A percentile compares a stretch with the other conserved stretches of the same genome.
These are phyloP conservation scores for Paratinospora sagittata DNA, from an alignment of 164 flowering plant species.

Conservation along the genomic window DNA sequence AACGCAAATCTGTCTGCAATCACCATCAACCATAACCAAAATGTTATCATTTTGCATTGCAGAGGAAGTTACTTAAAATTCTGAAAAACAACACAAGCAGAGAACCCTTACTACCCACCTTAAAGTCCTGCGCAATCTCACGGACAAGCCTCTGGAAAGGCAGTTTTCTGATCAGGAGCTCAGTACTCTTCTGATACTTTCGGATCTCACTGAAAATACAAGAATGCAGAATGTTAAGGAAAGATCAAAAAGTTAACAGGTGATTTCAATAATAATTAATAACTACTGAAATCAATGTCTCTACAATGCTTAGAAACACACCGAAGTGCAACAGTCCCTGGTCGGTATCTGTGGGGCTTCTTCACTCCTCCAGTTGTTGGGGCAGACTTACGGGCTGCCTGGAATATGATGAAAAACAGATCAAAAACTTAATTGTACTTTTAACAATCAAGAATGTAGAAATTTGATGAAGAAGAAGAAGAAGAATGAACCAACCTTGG, in stretches of 20 bases:
- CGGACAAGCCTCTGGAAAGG: conserved; percentile 29
- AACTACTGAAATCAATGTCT: background rate
- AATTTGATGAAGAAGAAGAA: too few species aligned
- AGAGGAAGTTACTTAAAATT: background rate
- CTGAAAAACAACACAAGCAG: background rate
- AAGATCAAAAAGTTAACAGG: background rate
- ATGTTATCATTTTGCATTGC: background rate
- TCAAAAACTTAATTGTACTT: background rate
- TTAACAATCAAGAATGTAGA: too few species aligned
- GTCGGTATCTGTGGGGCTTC: conserved; percentile 10
- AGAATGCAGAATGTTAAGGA: background rate
- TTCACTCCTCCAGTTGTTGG: conserved; percentile 14
- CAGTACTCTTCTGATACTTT: conserved; percentile 27
- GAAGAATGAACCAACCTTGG: conserved; percentile 1
- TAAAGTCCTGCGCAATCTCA: conserved; percentile 26
- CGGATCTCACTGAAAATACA: conserved; percentile 18
- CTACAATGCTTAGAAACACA: background rate
- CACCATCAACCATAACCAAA: background rate
- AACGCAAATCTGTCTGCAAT: conserved; percentile 22
- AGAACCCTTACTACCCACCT: conserved; percentile 10
- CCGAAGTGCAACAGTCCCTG: conserved; percentile 11
- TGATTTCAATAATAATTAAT: background rate
- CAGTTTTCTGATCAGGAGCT: conserved; percentile 22
- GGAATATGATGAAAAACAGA: background rate
- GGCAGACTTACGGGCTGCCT: conserved; percentile 10